phyloP scores from a whole-genome alignment of 768 basidiomycete species.

The Kondoa subrosea region DNA sequence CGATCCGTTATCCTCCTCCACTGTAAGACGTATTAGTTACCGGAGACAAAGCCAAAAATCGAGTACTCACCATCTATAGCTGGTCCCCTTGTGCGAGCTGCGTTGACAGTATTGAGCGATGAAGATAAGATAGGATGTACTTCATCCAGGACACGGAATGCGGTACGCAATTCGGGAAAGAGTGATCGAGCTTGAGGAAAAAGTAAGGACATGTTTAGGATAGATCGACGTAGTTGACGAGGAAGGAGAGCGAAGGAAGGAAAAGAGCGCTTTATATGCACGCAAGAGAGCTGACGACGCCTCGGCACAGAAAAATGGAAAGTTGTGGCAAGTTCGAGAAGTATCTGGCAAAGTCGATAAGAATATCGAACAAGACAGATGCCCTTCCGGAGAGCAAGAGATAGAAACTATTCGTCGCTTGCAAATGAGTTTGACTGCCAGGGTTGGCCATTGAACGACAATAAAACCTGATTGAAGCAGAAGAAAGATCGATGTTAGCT shows the following conservation, averaged over 20 bases:
- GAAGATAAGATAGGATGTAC: neutral
- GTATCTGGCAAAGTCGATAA: neutral
- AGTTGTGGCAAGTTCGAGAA: neutral
- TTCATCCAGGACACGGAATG: neutral
- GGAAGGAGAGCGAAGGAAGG: neutral
- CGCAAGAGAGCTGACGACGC: neutral
- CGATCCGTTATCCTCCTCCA: neutral
- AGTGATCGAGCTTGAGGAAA: neutral
- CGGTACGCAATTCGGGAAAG: neutral
- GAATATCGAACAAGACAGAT: too few species aligned
- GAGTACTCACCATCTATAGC: neutral
- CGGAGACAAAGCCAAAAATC: neutral
- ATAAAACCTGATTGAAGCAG: too few species aligned
- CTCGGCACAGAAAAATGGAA: neutral
- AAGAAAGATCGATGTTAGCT: too few species aligned
- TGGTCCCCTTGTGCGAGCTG: neutral
- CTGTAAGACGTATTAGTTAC: neutral
- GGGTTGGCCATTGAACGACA: too few species aligned
- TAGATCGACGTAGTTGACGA: neutral
- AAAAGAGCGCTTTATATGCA: neutral
- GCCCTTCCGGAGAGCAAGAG: too few species aligned
- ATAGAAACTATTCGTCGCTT: too few species aligned
- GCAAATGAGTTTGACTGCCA: too few species aligned
- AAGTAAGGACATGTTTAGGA: neutral
- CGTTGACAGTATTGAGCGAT: neutral